These are phyloP conservation scores for Neurospora sp. DNA, from an alignment of 495 filamentous ascomycete species.

Conservation along the genomic window DNA sequence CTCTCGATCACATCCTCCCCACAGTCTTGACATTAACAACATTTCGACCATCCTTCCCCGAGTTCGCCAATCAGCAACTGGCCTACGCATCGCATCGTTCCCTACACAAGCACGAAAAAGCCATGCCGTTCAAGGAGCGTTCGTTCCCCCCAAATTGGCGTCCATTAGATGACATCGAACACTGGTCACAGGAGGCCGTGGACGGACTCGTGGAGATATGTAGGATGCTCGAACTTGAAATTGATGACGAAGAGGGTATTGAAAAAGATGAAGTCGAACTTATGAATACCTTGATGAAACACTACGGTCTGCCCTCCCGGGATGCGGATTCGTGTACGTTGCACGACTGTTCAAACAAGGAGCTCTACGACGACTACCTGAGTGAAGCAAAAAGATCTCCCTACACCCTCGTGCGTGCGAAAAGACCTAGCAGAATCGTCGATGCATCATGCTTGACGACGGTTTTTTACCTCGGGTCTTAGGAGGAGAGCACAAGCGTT, in stretches of 20 bases:
- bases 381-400: background rate
- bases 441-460: background rate
- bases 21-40: background rate
- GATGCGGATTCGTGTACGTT: background rate
- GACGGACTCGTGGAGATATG: background rate
- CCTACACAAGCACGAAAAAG: background rate
- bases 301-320: background rate
- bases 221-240: background rate
- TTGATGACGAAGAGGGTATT: too few relatives aligned
- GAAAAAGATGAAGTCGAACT: background rate
- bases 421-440: background rate
- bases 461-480: background rate
- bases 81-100: background rate
- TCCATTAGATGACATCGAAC: background rate
- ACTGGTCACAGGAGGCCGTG: accelerated
- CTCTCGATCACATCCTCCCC: background rate
- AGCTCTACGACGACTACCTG: background rate
- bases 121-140: background rate
- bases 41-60: background rate
- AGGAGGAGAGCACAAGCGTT: too few relatives aligned
- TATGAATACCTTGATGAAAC: background rate
- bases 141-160: background rate
- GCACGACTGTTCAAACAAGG: background rate
- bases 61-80: background rate
- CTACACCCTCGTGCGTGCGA: background rate